Base-by-base conservation (phyloP, 192 early-diverging fungal species). In the Podila clonocystis region DNA sequence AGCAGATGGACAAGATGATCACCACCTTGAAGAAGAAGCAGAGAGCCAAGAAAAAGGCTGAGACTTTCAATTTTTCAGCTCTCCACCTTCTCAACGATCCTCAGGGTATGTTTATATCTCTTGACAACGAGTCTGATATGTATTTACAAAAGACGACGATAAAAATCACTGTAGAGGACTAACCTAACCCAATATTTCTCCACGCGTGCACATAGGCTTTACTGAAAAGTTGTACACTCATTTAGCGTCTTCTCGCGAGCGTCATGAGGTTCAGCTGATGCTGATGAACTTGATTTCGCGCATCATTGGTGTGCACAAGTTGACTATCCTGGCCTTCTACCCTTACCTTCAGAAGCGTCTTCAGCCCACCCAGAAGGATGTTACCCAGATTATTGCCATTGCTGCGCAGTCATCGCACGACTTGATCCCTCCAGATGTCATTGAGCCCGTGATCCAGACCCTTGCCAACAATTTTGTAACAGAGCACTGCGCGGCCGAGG, bases 391-490 rank as follows among this genome's bases (percentile, higher is more conserved):
- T 24, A 86, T 99, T 30, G 97, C 96, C 28, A 91, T 92, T 63
- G 83, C 92, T 34, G 97, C 98, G 30, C 97, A 98, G 74, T 91
- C 93, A n/a, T 89, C 92, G 1, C 97, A 99, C 82, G 89, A 95
- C 13, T 87, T 99, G 20, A 90, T 97, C 7, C 98, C 98, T 29
- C 98, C 98, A 6, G 98, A 99, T 83, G 91, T 88, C 4, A 84
- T 99, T 59, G 90, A 93, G 75, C 90, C 94, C 12, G 91, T 97
- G 9, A 83, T 99, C n/a, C 91, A 92, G 68, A 94, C 93, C 13
- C 91, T 98, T 22, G 96, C 98, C 17, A 95, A 99, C 84, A 95
- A 94, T 86, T 99, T 99, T 91, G 93, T 99, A 28, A 94, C 95
- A 49, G 95, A 94, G 73, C 96, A 96, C 82, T 92, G 89, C 50